Percentiles rank a stretch among this genome's conserved stretches.
phyloP scores from a whole-genome alignment of 1,284 basidiomycete species.

The Rhodotorula sp. region DNA sequence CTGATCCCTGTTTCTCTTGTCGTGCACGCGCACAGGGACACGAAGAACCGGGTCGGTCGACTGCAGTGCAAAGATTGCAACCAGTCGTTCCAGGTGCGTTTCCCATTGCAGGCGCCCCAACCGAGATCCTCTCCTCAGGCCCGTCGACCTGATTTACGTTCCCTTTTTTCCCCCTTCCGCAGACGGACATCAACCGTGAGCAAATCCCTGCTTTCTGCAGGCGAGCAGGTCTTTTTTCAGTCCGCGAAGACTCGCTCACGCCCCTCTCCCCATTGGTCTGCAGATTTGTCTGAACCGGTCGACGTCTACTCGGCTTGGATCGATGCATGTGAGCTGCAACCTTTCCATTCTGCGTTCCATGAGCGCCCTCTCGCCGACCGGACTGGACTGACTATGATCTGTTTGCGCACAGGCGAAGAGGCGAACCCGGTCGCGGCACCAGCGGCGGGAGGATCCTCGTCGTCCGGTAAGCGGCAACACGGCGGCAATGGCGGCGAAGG shows the following conservation, averaged over 20 bases:
- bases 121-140: too few species aligned
- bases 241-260: background rate
- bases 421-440: conserved; percentile 4
- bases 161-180: conserved; percentile 28
- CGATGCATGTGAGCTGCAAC: conserved; percentile 48
- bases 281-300: conserved; percentile 50
- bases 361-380: background rate
- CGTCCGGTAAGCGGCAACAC: too few species aligned
- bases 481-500: background rate
- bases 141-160: background rate
- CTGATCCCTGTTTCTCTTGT: background rate
- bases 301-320: conserved; percentile 53
- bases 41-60: conserved; percentile 47
- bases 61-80: conserved; percentile 51
- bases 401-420: background rate
- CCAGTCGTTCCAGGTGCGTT: conserved; percentile 41
- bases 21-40: conserved; percentile 45
- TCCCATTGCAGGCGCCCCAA: too few species aligned
- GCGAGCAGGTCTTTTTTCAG: too few species aligned
- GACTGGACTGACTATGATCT: background rate
- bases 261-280: background rate
- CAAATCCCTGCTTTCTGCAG: background rate
- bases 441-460: background rate
- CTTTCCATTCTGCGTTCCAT: background rate
- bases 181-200: conserved; percentile 45